Percentiles rank a stretch among this genome's conserved stretches.
These are phyloP conservation scores for Exobasidium rhododendri DNA, from an alignment of 1,284 basidiomycete genomes.

Conservation along the genomic window DNA sequence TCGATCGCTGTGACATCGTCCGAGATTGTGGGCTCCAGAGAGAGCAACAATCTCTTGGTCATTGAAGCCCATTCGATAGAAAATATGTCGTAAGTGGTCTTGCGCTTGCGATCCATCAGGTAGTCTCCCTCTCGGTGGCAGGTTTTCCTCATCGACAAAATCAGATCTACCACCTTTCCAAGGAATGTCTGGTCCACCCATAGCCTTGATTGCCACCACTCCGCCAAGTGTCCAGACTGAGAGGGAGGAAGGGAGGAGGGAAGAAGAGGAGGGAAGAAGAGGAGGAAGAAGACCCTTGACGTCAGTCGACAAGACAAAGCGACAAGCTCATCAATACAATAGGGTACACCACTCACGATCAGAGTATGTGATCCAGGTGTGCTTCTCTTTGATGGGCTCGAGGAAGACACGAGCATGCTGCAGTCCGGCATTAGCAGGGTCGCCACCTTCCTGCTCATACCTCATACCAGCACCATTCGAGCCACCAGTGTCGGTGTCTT, in stretches of 20 bases:
- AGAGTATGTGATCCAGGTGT: conserved; percentile 60
- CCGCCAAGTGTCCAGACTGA: conserved; percentile 56
- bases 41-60: conserved; percentile 63
- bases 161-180: conserved; percentile 59
- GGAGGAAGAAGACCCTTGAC: neutral
- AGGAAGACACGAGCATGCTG: conserved; percentile 60
- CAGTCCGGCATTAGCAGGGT: conserved; percentile 57
- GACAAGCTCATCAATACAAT: neutral
- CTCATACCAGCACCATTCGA: conserved; percentile 58
- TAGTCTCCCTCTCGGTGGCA: conserved; percentile 56
- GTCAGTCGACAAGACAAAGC: conserved; percentile 6
- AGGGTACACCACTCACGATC: conserved; percentile 51
- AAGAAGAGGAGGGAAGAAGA: neutral
- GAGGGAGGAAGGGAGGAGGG: neutral
- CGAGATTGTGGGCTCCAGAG: conserved; percentile 61
- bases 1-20: conserved; percentile 51
- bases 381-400: conserved; percentile 59
- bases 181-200: conserved; percentile 58
- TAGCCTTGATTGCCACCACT: conserved; percentile 59
- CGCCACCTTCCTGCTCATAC: conserved; percentile 57
- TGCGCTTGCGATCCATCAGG: conserved; percentile 60
- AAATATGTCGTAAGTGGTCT: conserved; percentile 59
- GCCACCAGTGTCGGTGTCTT: conserved; percentile 58
- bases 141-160: conserved; percentile 55
- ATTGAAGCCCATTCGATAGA: conserved; percentile 61